Percentiles rank a stretch among this genome's conserved stretches.
These are phyloP conservation scores for Dactylellina haptotyla DNA, from an alignment of 2,329 filamentous ascomycete genomes.

Conservation along the genomic window DNA sequence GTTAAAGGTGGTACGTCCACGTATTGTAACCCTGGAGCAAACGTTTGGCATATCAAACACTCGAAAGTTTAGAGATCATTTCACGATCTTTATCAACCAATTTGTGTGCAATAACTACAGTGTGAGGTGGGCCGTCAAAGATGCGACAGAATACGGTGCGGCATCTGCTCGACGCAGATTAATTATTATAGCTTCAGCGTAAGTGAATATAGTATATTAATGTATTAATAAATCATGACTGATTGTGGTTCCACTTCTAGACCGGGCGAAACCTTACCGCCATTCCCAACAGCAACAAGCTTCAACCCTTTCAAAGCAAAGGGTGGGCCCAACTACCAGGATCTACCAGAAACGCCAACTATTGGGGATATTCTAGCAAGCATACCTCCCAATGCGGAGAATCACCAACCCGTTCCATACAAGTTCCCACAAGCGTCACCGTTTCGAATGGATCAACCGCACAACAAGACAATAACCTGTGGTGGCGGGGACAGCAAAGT, in stretches of 20 bases:
- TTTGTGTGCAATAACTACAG: constrained; percentile 75
- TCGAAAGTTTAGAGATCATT: constrained; percentile 62
- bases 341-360: constrained; percentile 61
- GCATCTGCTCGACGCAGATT: constrained; percentile 65
- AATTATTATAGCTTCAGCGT: constrained; percentile 68
- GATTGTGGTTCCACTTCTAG: constrained; percentile 61
- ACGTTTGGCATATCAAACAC: constrained; percentile 74
- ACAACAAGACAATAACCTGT: constrained; percentile 70
- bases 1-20: constrained; percentile 70
- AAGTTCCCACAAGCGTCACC: constrained; percentile 56
- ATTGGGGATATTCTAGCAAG: constrained; percentile 62
- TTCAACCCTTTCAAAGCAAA: constrained; percentile 59
- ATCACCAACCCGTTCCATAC: constrained; percentile 61
- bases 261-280: constrained; percentile 76
- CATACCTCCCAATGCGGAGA: constrained; percentile 61
- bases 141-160: constrained; percentile 65
- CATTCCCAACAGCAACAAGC: constrained; percentile 73
- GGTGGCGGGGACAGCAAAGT: constrained; percentile 70
- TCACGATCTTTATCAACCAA: constrained; percentile 71
- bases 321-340: constrained; percentile 55
- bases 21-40: constrained; percentile 81
- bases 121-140: constrained; percentile 73
- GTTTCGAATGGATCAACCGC: constrained; percentile 49
- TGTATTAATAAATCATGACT: constrained; percentile 20
- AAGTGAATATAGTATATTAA: constrained; percentile 56